Conservation (phyloP, 768 basidiomycete genomes). For the Leccinum incarnatum region DNA sequence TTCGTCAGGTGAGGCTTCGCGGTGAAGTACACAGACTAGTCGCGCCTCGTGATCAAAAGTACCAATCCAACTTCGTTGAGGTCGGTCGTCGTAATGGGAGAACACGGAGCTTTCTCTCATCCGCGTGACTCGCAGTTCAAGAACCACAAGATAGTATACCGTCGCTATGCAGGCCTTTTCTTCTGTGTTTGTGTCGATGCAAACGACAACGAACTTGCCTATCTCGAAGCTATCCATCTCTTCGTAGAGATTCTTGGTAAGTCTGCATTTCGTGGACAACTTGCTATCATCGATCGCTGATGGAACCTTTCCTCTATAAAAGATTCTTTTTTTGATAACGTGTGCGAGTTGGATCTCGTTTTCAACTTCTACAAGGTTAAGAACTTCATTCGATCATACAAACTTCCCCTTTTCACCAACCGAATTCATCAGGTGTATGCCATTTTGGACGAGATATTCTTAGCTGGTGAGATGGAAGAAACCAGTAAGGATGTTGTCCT, state of each 20-base stretch:
- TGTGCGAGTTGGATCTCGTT: conserved; percentile 95
- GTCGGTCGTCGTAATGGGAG: conserved; percentile 42
- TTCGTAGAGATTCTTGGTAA: conserved; percentile 96
- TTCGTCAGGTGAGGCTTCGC: conserved; percentile 75
- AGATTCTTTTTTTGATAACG: conserved; percentile 99
- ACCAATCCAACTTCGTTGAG: conserved; percentile 99
- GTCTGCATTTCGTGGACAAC: conserved; percentile 22
- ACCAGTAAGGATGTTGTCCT: conserved; percentile 97
- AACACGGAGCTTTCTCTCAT: conserved; percentile 1
- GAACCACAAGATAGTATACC: conserved; percentile 96
- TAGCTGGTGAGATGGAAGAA: conserved; percentile 98
- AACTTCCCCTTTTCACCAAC: conserved; percentile 6
- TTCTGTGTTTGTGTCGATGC: conserved; percentile 98
- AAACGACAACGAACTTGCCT: conserved; percentile 97
- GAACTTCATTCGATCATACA: neutral
- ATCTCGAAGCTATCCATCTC: conserved; percentile 95
- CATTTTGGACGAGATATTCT: conserved; percentile 96
- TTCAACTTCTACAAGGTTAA: conserved; percentile 97
- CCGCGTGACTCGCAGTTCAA: conserved; percentile 63
- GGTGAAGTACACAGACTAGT: conserved; percentile 97
- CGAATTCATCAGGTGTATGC: conserved; percentile 75
- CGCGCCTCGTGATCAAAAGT: conserved; percentile 96
- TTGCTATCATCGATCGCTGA: neutral
- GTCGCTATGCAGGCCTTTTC: conserved; percentile 96
- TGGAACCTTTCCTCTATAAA: neutral